These are phyloP conservation scores for Cladosporium sp. DNA, from an alignment of 2,329 filamentous ascomycete species.

Conservation along the genomic window DNA sequence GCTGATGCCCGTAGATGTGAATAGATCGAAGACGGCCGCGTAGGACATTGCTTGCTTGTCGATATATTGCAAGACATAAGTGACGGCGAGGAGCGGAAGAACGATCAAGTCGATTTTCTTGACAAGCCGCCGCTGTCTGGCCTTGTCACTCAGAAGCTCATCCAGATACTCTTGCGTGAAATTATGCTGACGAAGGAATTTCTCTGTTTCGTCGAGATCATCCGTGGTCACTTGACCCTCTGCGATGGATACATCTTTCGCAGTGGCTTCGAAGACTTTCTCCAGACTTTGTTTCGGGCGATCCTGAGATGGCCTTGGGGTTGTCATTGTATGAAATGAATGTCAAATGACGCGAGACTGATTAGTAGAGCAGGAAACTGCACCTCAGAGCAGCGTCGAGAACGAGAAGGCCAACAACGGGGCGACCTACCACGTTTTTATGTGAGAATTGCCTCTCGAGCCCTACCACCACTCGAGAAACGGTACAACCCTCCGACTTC, in stretches of 20 bases:
- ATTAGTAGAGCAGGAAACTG: too few species aligned
- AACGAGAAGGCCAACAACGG: too few species aligned
- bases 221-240: constrained; percentile 25
- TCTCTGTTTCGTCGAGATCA: constrained; percentile 46
- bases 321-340: not conserved
- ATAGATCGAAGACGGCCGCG: constrained; percentile 54
- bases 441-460: too few species aligned
- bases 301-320: constrained; percentile 1
- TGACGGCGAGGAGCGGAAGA: constrained; percentile 50
- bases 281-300: constrained; percentile 4
- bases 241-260: constrained; percentile 17
- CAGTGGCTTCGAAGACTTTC: constrained; percentile 6
- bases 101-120: constrained; percentile 49
- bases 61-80: constrained; percentile 45
- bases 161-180: constrained; percentile 41
- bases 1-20: constrained; percentile 46
- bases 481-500: too few species aligned
- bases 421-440: too few species aligned
- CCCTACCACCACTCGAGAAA: too few species aligned
- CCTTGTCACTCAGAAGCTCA: constrained; percentile 43
- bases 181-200: constrained; percentile 48
- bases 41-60: constrained; percentile 52
- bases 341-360: too few species aligned
- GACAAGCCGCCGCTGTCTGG: constrained; percentile 31
- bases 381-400: too few species aligned